Conservation (phyloP, 352 stramenopile genomes). For the Halophytophthora polymorphica region DNA sequence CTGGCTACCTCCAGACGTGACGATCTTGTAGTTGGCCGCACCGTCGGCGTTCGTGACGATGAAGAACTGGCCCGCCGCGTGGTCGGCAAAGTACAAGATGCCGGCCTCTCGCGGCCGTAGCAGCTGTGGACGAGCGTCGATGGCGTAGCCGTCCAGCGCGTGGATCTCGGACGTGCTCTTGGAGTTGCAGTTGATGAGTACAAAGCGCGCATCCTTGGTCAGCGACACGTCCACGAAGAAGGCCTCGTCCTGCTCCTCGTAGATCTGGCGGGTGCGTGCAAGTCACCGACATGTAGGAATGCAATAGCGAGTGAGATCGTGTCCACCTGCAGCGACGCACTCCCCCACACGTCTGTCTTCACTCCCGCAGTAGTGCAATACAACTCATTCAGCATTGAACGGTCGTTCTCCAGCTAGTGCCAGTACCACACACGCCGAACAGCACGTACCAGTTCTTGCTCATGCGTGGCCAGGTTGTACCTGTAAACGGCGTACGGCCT, state of each 20-base stretch:
- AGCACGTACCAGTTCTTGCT: slow-evolving; percentile 50
- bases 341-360: slow-evolving; percentile 14
- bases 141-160: slow-evolving; percentile 29
- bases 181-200: slow-evolving; percentile 88
- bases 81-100: slow-evolving; percentile 87
- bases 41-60: slow-evolving; percentile 81
- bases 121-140: slow-evolving; percentile 28
- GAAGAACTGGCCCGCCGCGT: slow-evolving; percentile 62
- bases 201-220: slow-evolving; percentile 76
- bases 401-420: not conserved
- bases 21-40: slow-evolving; percentile 79
- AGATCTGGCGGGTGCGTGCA: slow-evolving; percentile 38
- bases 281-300: not conserved
- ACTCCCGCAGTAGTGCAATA: not conserved
- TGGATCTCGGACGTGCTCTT: slow-evolving; percentile 87
- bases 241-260: slow-evolving; percentile 67
- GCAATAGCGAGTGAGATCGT: too few relatives aligned
- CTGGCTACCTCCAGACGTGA: slow-evolving; percentile 13
- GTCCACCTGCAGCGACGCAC: too few relatives aligned
- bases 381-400: not conserved
- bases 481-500: slow-evolving; percentile 63
- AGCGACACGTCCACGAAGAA: slow-evolving; percentile 84
- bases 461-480: slow-evolving; percentile 45
- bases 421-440: not conserved
- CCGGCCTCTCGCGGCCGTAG: slow-evolving; percentile 46